Evolutionary conservation across 2,329 filamentous ascomycete species (phyloP), one percentile per base, ranked within the genome.

Genomic region (Xylaria sp.): DNA sequence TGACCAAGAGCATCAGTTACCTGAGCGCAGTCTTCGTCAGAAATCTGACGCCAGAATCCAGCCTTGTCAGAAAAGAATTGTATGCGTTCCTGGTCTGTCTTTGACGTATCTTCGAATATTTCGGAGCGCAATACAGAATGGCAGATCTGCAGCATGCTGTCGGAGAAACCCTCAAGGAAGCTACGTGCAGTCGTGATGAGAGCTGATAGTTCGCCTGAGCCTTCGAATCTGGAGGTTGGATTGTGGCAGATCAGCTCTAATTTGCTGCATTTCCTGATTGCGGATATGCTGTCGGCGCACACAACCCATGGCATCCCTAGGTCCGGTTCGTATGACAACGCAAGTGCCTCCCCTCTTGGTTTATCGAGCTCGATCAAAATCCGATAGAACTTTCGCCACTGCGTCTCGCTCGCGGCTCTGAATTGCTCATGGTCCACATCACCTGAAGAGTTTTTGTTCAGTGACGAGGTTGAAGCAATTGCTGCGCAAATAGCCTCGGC

Each of bases 311-410:
- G 84, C 75, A 92, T 82, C 45, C 88, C 86, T 8, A 82, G 80
- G 44, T 83, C 79, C 0, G 81, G 71, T 65, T 97, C 94, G 50
- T 90, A 86, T 0, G 87, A 84, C 41, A 97, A 77, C 1, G 90
- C 87, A 41, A 97, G 74, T 0, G 90, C 88, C 66, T 97, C 92
- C 17, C 89, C 88, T 66, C 92, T 83, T 65, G 91, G 88, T 65
- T 89, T 92, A 69, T 97, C 92, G 39, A 99, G 76, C 69, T 96
- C 92, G 11, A 90, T 80, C 17, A 96, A 81, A 17, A 97, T 80
- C 26, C 92, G 86, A 75, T 92, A 96, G 72, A 96, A 96, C 46
- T 90, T 85, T 59, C 89, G 86, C 94, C 94, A 99, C 70, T 96
- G 92, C 9, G 83, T 81, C 67, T 94, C 89, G 48, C 88, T 86